Base-by-base conservation (phyloP, 2,329 filamentous ascomycete genomes). In the Monosporascus cannonballus region DNA sequence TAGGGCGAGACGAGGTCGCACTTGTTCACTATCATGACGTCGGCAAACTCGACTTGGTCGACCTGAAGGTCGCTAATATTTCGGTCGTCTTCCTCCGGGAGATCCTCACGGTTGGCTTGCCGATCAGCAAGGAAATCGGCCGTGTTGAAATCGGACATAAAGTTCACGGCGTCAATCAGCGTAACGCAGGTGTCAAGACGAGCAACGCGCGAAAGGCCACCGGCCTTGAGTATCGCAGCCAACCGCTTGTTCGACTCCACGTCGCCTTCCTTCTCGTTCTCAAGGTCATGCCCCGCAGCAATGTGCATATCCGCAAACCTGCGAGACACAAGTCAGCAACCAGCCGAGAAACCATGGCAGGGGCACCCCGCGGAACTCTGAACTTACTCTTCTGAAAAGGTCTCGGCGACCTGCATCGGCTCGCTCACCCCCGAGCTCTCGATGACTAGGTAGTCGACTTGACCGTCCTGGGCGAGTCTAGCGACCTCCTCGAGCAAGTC, bases 21-120 rank as follows among this genome's bases (percentile, higher is more conserved):
- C 67, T 90, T 90, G 69, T 90, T 90, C 20, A 89, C 69, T 3
- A 89, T 76, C 15, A 90, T 77, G 6, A 89, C 85, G 58, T 90
- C 85, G 0, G 86, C 85, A 59, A 90, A 90, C 67, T 90, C 87
- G 54, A 90, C 87, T 61, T 90, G 86, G 59, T 90, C 86, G 0
- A 88, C 85, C 77, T 89, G 87, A 0, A 90, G 75, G 58, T 90
- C 86, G 0, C 85, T 88, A 2, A 90, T 86, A 0, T 85, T 89
- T 0, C 86, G 73, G 58, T 90, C 85, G 54, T 90, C 87, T 58
- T 90, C 86, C 0, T 80, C 66, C 5, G 80, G 73, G 2, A 85
- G 80, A 27, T 86, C 83, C 5, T 84, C 76, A 14, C 74, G 67
- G 2, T 76, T 48, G 3, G 42, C 74, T 51, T 79, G 82, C 2